Evolutionary conservation across 225 moss, liverwort and hornwort genomes (phyloP), one percentile per base, ranked within the genome.

Genomic region (Lunularia cruciata): DNA sequence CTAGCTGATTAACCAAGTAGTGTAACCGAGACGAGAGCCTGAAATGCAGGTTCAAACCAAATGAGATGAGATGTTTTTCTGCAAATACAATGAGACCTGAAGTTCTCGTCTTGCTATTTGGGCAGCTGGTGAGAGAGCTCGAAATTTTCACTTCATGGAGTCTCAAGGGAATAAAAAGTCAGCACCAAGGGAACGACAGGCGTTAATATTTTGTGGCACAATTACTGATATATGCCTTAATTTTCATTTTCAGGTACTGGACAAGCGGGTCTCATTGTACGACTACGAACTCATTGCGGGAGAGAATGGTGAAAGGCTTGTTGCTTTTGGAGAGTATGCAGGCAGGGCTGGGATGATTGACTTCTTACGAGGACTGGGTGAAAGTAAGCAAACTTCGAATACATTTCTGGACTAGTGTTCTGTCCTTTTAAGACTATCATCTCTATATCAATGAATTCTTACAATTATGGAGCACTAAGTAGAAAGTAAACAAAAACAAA

Each of bases 321-420:
- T 96, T 34, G 94, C 91, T 45, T 98, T 98, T 75, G 93, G 92
- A 74, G 83, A 89, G 75, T 98, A 88, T 83, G 96, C 96, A 67
- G 96, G 96, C 60, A 84, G 87, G 55, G 87, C 96, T 37, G 96
- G 96, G 54, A 98, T 93, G 92, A 85, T 98, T 65, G 92, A 98
- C 76, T 86, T 86, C 28, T 81, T 93, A 23, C 90, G 91, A 62
- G 92, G 93, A 70, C 82, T 98, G 68, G 93, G 96, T 60, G 90
- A 98, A 83, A 79, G 92, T 92, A 84, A 87, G 89, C 68, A 78
- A 14, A 8, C 26, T 43, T 34, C 2, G 33, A 36, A 36, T 32
- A 18, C 35, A 49, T 1, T 68, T 4, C 16, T 13, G 23, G 8
- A 35, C 12, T 37, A 40, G 26, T 57, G 13, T 39, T 32, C 13